These are phyloP conservation scores for Neopestalotiopsis clavispora DNA, from an alignment of 2,329 filamentous ascomycete genomes.

Conservation along the genomic window DNA sequence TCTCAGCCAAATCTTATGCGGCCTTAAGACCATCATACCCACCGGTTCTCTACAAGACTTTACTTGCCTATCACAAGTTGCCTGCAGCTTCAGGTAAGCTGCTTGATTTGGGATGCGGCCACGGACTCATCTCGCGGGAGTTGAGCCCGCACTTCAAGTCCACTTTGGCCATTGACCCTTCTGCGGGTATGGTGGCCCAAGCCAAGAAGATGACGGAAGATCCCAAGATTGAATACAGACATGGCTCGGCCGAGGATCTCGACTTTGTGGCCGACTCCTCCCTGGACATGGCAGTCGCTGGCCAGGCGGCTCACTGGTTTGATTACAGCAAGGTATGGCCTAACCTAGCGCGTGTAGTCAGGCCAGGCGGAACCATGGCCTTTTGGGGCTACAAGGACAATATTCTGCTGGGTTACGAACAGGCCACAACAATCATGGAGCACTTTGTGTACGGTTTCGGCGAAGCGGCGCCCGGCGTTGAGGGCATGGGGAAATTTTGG, in stretches of 20 bases:
- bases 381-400: conserved; percentile 72
- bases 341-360: conserved; percentile 57
- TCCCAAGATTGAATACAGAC: conserved; percentile 52
- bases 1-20: conserved; percentile 62
- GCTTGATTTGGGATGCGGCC: conserved; percentile 68
- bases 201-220: conserved; percentile 46
- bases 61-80: conserved; percentile 58
- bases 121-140: conserved; percentile 60
- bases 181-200: conserved; percentile 60
- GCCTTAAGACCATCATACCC: conserved; percentile 66
- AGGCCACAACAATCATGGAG: conserved; percentile 58
- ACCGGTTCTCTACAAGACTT: conserved; percentile 53
- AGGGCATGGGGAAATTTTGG: conserved; percentile 64
- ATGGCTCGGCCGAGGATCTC: conserved; percentile 59
- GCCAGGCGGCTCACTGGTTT: conserved; percentile 72
- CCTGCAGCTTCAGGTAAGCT: conserved; percentile 36
- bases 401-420: conserved; percentile 57
- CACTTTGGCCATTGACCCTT: conserved; percentile 61
- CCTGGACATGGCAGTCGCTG: conserved; percentile 56
- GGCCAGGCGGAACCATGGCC: conserved; percentile 61
- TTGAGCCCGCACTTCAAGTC: conserved; percentile 57
- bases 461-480: conserved; percentile 47
- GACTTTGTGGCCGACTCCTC: conserved; percentile 51
- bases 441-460: conserved; percentile 58
- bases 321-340: conserved; percentile 60